Conservation (phyloP, 2,329 filamentous ascomycete species). For the Parastagonospora avenae region DNA sequence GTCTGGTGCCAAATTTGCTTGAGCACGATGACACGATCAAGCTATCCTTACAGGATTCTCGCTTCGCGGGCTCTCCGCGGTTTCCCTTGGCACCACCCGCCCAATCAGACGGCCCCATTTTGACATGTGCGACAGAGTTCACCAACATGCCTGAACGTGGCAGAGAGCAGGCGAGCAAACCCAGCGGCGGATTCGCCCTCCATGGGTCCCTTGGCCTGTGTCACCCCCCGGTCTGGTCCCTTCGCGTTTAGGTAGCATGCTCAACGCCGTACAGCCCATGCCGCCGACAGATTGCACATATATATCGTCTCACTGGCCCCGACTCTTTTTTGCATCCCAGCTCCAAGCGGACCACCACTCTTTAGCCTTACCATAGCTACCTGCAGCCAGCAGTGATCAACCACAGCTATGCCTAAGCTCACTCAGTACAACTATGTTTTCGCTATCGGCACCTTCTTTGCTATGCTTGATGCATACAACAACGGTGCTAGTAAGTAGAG, state of each 20-base stretch:
- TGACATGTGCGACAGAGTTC: conserved; percentile 22
- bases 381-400: conserved; percentile 16
- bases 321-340: conserved; percentile 14
- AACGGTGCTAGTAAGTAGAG: conserved; percentile 72
- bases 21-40: conserved; percentile 1
- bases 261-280: conserved; percentile 15
- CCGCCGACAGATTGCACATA: conserved; percentile 18
- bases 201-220: conserved; percentile 13
- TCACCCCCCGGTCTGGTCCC: conserved; percentile 16
- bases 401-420: conserved; percentile 26
- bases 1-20: conserved; percentile 10
- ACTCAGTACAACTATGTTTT: conserved; percentile 70
- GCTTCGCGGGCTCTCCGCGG: conserved; percentile 2
- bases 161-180: conserved; percentile 9
- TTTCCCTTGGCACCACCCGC: conserved; percentile 1
- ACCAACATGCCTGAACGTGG: conserved; percentile 13
- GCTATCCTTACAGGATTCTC: background rate
- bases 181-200: conserved; percentile 12
- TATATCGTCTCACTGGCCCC: conserved; percentile 23
- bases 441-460: conserved; percentile 76
- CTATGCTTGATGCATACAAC: conserved; percentile 77
- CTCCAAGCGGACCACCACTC: conserved; percentile 20
- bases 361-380: conserved; percentile 14
- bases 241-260: conserved; percentile 6
- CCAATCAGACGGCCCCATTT: conserved; percentile 18